These are phyloP conservation scores for Ciborinia camelliae DNA, from an alignment of 2,329 filamentous ascomycete species.

Conservation along the genomic window DNA sequence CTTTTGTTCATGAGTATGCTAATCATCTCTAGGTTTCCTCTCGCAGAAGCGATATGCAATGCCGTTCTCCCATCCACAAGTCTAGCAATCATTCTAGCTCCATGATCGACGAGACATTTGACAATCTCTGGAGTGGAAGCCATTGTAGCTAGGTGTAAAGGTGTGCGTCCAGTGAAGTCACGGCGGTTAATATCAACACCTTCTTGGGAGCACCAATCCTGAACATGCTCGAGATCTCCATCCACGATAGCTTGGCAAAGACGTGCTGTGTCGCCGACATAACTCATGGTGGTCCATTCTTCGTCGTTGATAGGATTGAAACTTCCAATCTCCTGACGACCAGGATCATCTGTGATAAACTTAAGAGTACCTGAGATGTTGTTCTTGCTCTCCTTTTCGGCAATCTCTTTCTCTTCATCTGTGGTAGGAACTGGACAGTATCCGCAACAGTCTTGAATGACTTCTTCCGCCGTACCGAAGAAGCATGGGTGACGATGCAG, in stretches of 20 bases:
- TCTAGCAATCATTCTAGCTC: conserved; percentile 69
- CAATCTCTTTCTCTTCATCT: conserved; percentile 66
- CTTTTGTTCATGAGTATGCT: conserved; percentile 71
- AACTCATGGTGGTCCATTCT: conserved; percentile 91
- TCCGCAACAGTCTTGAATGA: conserved; percentile 79
- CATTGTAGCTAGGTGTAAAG: conserved; percentile 72
- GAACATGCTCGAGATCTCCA: conserved; percentile 64
- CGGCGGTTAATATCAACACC: conserved; percentile 67
- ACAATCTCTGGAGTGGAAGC: conserved; percentile 68
- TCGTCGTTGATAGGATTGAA: conserved; percentile 80
- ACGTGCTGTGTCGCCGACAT: conserved; percentile 72
- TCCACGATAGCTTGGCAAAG: conserved; percentile 81
- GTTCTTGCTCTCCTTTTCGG: conserved; percentile 68
- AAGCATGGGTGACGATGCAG: conserved; percentile 84
- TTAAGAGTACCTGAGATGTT: conserved; percentile 71
- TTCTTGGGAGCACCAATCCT: conserved; percentile 66
- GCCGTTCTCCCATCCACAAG: conserved; percentile 77
- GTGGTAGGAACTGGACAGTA: conserved; percentile 68
- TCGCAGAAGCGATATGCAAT: conserved; percentile 74
- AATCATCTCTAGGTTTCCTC: conserved; percentile 67
- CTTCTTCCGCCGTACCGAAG: conserved; percentile 71
- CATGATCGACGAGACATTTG: conserved; percentile 65
- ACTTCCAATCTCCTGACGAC: conserved; percentile 66
- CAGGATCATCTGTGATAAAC: conserved; percentile 79
- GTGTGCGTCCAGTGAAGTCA: conserved; percentile 75